Base-by-base conservation (phyloP, 768 basidiomycete species). In the Tremella fuciformis region DNA sequence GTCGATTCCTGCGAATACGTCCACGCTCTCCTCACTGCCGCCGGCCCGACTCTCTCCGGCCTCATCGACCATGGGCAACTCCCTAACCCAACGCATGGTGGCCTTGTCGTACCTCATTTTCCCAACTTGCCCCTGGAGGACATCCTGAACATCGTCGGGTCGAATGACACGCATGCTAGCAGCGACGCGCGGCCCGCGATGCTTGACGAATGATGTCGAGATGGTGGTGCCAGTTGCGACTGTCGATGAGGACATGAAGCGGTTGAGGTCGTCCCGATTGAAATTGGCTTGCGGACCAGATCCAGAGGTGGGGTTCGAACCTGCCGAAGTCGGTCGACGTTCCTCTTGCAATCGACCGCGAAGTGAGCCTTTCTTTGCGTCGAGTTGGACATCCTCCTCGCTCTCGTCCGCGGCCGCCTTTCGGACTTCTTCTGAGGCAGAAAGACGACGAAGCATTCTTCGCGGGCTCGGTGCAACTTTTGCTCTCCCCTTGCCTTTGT, bases 1-100 rank as follows among this genome's bases (percentile, higher is more conserved):
- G 71, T 94, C 92, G 54, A 97, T 87, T 66, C 92, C 92, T 29
- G 84, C 84, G 77, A 97, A 97, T 8, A 90, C 88, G 79, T 97
- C 93, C 37, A 72, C 74, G 24, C 73, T 72, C 54, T 69, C 70
- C 48, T 71, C 74, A 40, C 73, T 74, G 34, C 64, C 52, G 13
- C 59, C 48, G 21, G 67, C 60, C 9, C 63, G 52, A 26, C 15
- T 25, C 19, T 69, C 70, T 13, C 50, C 63, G 16, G 48, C 64
- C 50, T 63, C 71, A 15, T 66, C 62, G 8, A 63, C 53, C 11
- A 47, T 60, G 7, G 42, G 59, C 21, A 69, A 53, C 24, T 80
- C 83, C 78, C 85, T 87, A 55, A 90, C 85, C 91, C 91, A 94
- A 65, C 83, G 84, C 87, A 90, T 89, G 78, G 84, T 81, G 40